Conservation (phyloP, 1,139 yeast species). For the Blastobotrys arbuscula region DNA sequence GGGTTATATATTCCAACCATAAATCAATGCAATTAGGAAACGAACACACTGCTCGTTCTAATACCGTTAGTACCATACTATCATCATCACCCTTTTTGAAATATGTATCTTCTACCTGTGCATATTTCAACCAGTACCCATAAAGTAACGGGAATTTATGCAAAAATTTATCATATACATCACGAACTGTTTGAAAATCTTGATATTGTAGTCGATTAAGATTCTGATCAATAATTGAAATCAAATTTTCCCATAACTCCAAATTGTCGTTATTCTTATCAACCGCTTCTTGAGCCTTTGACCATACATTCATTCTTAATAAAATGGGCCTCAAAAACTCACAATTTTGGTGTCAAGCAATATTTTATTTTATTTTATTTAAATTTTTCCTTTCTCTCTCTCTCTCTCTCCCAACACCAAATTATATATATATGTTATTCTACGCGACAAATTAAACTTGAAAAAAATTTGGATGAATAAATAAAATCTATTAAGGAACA, state of each 20-base stretch:
- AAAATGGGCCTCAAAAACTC: not conserved
- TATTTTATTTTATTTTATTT: no score
- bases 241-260: slow-evolving; percentile 44
- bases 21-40: slow-evolving; percentile 56
- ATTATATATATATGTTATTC: no score
- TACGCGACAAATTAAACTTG: no score
- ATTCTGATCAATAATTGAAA: slow-evolving; percentile 31
- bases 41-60: slow-evolving; percentile 46
- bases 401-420: no score
- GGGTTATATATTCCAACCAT: slow-evolving; percentile 62
- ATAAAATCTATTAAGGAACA: not conserved
- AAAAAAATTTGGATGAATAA: not conserved
- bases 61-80: slow-evolving; percentile 34
- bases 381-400: no score
- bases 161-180: slow-evolving; percentile 51
- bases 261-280: slow-evolving; percentile 38
- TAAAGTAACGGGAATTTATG: slow-evolving; percentile 61
- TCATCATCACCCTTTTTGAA: slow-evolving; percentile 40
- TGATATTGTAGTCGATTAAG: not conserved
- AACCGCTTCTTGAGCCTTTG: slow-evolving; percentile 20
- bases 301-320: slow-evolving; percentile 3
- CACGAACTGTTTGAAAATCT: slow-evolving; percentile 4
- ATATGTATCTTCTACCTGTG: slow-evolving; percentile 51
- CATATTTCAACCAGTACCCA: slow-evolving; percentile 79
- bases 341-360: no score